Base-by-base conservation (phyloP, 1,284 basidiomycete species). In the Apiotrichum gamsii region DNA sequence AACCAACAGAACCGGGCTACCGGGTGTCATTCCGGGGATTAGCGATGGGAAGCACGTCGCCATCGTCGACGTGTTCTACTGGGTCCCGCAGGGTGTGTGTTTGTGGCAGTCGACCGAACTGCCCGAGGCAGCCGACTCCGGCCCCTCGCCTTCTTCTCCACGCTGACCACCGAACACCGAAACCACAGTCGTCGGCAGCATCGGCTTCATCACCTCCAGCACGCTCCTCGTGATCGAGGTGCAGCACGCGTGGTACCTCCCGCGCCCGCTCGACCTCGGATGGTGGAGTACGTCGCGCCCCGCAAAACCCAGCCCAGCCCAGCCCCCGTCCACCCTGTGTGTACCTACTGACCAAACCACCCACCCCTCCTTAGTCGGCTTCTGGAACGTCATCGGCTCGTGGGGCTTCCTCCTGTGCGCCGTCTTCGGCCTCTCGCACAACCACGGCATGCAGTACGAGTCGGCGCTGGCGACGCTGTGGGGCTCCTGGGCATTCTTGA, bases 401-500 rank as follows among this genome's bases (percentile, higher is more conserved):
- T 48, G 79, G 5, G 80, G 80, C 5, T 82, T 82, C 66, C 75
- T 74, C 30, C 64, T 80, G 2, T 81, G 78, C 43, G 80, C 78
- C 8, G 78, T 75, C 2, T 65, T 81, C 8, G 80, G 80, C 0
- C 80, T 76, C 49, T 76, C 72, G 4, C 53, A 69, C 5, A 54
- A 58, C 24, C 52, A 39, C 5, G 69, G 73, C n/a, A 67, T 68
- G 16, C 8, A 24, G 37, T 81, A 80, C 56, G 74, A 82, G 61
- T 78, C 77, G 54, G 72, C 73, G 8, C 62, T 80, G 31, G 72
- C 74, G 13, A 81, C 80, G 0, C 81, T 80, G 58, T 82, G 79
- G 80, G 80, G 78, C 18, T 74, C 77, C 14, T 82, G 78, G 76
- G 80, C 77, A 5, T 82, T 82, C 70, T 65, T 82, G 60, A 77